These are phyloP conservation scores for Colletotrichum eleusines DNA, from an alignment of 2,329 filamentous ascomycete genomes.

Conservation along the genomic window DNA sequence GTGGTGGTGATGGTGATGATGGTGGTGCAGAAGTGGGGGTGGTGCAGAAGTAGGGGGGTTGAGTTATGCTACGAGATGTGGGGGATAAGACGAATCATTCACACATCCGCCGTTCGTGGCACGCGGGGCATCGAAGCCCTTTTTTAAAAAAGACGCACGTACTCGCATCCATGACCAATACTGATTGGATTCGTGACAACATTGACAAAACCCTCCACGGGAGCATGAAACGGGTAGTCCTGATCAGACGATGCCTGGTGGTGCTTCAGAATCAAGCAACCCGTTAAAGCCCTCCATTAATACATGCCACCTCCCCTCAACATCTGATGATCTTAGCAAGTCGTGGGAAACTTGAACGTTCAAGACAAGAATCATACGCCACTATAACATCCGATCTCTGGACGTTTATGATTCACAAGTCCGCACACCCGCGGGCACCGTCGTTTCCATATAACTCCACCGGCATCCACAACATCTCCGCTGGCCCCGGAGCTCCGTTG, in stretches of 20 bases:
- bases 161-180: neutral
- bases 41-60: too few relatives aligned
- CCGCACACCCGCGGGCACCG: neutral
- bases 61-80: neutral
- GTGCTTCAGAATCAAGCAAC: neutral
- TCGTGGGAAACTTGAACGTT: neutral
- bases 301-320: too few relatives aligned
- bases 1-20: too few relatives aligned
- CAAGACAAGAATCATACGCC: neutral
- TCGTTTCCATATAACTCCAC: neutral
- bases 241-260: neutral
- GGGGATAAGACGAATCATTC: too few relatives aligned
- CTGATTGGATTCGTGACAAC: too few relatives aligned
- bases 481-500: neutral
- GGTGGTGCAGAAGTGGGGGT: too few relatives aligned
- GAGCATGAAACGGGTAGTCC: neutral
- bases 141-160: neutral
- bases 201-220: neutral
- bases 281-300: accelerated
- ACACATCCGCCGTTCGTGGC: neutral
- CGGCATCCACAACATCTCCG: neutral
- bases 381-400: neutral
- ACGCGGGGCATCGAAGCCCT: neutral
- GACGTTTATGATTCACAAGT: too few relatives aligned
- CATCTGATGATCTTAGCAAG: neutral